A percentile compares a stretch with the other conserved stretches of the same genome.
Evolutionary conservation across 805 yeast genomes (phyloP).

Genomic region (Hanseniaspora nectarophila): DNA sequence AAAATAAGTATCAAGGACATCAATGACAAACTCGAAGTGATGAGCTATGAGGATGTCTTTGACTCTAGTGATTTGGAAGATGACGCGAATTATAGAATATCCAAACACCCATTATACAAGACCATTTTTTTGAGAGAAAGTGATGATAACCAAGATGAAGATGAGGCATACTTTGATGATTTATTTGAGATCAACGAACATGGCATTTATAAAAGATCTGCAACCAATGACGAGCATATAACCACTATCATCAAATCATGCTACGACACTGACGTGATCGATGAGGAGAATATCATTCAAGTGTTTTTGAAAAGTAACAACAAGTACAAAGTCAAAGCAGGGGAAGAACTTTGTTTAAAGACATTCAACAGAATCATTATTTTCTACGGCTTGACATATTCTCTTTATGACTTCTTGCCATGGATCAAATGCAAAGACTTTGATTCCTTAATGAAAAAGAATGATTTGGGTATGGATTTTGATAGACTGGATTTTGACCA

Average conservation of each 20-base stretch:
- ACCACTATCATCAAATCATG: background rate
- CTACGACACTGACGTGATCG: background rate
- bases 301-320: background rate
- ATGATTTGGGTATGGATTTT: background rate
- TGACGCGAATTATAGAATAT: background rate
- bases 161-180: background rate
- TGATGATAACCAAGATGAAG: background rate
- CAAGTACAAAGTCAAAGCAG: background rate
- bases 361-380: conserved; percentile 1
- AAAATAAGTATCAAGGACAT: background rate
- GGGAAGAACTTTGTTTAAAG: background rate
- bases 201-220: background rate
- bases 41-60: background rate
- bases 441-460: background rate
- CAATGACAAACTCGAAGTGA: background rate
- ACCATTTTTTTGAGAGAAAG: background rate
- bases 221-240: background rate
- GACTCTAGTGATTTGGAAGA: background rate
- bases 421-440: background rate
- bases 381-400: background rate
- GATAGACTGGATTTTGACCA: background rate
- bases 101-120: background rate
- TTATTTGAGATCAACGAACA: background rate
- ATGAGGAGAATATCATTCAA: background rate
- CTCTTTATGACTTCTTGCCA: background rate